A percentile compares a stretch with the other conserved stretches of the same genome.
These are phyloP conservation scores for Ceratorhiza oryzae-sativae DNA, from an alignment of 1,284 basidiomycete species.

Conservation along the genomic window DNA sequence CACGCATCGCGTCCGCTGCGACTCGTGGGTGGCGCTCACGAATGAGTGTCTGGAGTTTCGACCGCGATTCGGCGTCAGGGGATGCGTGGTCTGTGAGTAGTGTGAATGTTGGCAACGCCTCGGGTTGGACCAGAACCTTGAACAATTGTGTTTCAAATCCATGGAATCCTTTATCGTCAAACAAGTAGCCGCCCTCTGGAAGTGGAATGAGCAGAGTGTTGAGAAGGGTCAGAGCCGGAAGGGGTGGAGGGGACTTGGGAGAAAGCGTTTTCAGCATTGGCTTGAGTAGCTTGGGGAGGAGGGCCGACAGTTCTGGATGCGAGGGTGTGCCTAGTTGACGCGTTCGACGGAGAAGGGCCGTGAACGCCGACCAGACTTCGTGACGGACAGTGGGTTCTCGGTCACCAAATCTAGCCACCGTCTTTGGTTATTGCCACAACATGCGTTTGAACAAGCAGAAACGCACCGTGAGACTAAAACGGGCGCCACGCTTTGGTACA, in stretches of 20 bases:
- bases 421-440: not conserved
- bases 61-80: slow-evolving; percentile 65
- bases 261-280: slow-evolving; percentile 31
- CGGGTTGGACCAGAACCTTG: slow-evolving; percentile 41
- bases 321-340: slow-evolving; percentile 37
- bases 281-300: slow-evolving; percentile 31
- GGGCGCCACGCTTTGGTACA: slow-evolving; percentile 87
- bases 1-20: slow-evolving; percentile 82
- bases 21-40: slow-evolving; percentile 77
- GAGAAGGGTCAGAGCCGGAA: slow-evolving; percentile 21
- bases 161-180: not conserved
- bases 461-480: slow-evolving; percentile 76
- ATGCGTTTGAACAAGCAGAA: too few species aligned
- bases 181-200: slow-evolving; percentile 5
- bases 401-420: slow-evolving; percentile 80
- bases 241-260: slow-evolving; percentile 22
- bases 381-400: slow-evolving; percentile 96
- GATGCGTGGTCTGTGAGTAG: slow-evolving; percentile 64
- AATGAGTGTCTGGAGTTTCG: slow-evolving; percentile 76
- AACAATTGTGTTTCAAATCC: slow-evolving; percentile 16
- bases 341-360: slow-evolving; percentile 81
- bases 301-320: slow-evolving; percentile 3
- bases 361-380: slow-evolving; percentile 91
- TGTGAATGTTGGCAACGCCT: slow-evolving; percentile 71
- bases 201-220: slow-evolving; percentile 20